Conservation (phyloP, 2,329 filamentous ascomycete genomes). For the Xylariaceae sp. region DNA sequence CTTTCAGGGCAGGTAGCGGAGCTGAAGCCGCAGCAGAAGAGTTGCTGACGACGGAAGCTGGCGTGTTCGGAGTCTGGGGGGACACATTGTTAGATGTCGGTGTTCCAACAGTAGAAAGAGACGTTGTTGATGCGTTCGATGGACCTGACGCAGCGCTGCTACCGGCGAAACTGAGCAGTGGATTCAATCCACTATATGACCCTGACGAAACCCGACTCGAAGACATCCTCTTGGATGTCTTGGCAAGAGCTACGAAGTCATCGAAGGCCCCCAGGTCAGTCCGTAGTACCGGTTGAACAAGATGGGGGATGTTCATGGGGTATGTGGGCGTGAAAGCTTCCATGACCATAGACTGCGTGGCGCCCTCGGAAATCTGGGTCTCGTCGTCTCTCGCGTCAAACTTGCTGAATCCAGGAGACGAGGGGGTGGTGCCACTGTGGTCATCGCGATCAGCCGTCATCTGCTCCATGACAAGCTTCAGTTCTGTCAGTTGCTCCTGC, state of each 20-base stretch:
- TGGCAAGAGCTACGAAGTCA: conserved; percentile 77
- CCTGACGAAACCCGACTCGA: conserved; percentile 67
- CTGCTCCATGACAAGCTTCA: conserved; percentile 89
- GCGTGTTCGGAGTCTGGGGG: conserved; percentile 55
- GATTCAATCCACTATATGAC: conserved; percentile 61
- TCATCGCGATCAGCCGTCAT: conserved; percentile 74
- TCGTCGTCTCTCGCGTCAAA: conserved; percentile 56
- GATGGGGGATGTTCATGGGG: conserved; percentile 71
- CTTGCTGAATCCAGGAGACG: conserved; percentile 72
- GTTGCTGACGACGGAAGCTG: conserved; percentile 47
- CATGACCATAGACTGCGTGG: conserved; percentile 32
- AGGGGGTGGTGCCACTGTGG: conserved; percentile 68
- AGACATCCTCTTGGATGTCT: conserved; percentile 58
- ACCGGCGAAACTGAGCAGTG: conserved; percentile 45
- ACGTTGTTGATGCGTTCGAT: conserved; percentile 58
- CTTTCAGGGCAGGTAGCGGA: conserved; percentile 65
- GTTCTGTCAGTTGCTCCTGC: conserved; percentile 85
- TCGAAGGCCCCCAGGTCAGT: conserved; percentile 77
- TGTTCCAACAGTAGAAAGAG: conserved; percentile 44
- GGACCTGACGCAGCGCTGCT: conserved; percentile 43
- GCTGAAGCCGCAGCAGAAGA: conserved; percentile 34
- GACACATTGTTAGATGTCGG: conserved; percentile 46
- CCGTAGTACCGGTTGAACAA: conserved; percentile 78
- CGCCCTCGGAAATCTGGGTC: conserved; percentile 31
- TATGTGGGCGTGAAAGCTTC: conserved; percentile 50